These are phyloP conservation scores for Gymnopus androsaceus DNA, from an alignment of 1,284 basidiomycete genomes.

Conservation along the genomic window DNA sequence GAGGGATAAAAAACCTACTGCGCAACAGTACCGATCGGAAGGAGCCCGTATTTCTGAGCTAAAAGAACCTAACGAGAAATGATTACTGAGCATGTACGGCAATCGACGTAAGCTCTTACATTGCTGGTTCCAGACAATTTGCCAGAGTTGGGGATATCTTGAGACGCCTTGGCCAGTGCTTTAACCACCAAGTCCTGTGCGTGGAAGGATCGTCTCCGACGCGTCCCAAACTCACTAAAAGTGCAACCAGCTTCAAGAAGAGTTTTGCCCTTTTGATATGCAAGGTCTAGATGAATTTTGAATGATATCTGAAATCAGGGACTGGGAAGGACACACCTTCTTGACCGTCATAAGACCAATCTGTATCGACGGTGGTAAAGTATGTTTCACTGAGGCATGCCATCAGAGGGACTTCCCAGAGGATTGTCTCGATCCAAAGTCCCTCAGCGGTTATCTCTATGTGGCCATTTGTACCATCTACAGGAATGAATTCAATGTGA, in stretches of 20 bases:
- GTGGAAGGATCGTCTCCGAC: constrained; percentile 80
- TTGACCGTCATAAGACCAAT: constrained; percentile 87
- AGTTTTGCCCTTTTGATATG: constrained; percentile 70
- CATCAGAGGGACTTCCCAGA: constrained; percentile 98
- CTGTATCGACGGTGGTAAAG: constrained; percentile 68
- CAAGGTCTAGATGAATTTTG: constrained; percentile 43
- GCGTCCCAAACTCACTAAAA: constrained; percentile 94
- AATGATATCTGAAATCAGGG: constrained; percentile 1
- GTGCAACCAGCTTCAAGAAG: constrained; percentile 73
- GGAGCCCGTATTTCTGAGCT: constrained; percentile 71
- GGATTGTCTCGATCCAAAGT: constrained; percentile 86
- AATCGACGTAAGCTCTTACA: constrained; percentile 40
- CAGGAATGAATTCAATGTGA: constrained; percentile 63
- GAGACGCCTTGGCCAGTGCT: constrained; percentile 65
- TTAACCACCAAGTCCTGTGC: constrained; percentile 82
- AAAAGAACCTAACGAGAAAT: constrained; percentile 64
- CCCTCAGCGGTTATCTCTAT: constrained; percentile 79
- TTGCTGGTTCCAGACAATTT: constrained; percentile 86
- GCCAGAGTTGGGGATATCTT: constrained; percentile 55
- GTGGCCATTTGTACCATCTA: constrained; percentile 58
- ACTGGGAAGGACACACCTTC: constrained; percentile 47
- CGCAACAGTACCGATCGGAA: constrained; percentile 83
- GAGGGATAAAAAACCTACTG: constrained; percentile 51
- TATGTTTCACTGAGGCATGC: constrained; percentile 82
- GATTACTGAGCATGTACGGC: constrained; percentile 9